Evolutionary conservation across 2,329 filamentous ascomycete genomes (phyloP).

Genomic region (Verticillium dahliae): DNA sequence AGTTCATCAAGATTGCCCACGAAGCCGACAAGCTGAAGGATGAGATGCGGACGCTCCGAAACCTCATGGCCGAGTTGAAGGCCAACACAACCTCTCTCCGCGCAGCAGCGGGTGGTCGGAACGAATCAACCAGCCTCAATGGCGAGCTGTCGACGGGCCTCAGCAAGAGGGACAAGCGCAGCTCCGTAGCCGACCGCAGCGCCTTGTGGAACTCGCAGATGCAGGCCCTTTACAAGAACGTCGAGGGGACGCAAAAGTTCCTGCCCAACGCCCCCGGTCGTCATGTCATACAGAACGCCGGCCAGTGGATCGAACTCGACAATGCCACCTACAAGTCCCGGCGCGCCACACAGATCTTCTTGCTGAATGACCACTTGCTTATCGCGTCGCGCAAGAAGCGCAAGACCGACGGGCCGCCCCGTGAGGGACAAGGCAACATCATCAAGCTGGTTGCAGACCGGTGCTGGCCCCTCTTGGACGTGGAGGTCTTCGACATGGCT

Average conservation of each 20-base stretch:
- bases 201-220: constrained; percentile 64
- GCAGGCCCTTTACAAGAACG: constrained; percentile 86
- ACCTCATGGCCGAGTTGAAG: constrained; percentile 89
- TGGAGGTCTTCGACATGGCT: constrained; percentile 85
- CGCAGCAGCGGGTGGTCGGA: constrained; percentile 36
- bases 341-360: constrained; percentile 81
- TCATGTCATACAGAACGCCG: constrained; percentile 89
- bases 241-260: constrained; percentile 98
- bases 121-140: constrained; percentile 39
- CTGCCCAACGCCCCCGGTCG: constrained; percentile 84
- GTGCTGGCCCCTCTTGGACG: constrained; percentile 89
- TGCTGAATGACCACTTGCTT: constrained; percentile 91
- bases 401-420: constrained; percentile 60
- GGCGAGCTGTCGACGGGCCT: constrained; percentile 47
- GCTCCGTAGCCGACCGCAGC: constrained; percentile 70
- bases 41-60: constrained; percentile 87
- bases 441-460: constrained; percentile 86
- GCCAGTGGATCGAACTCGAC: constrained; percentile 92
- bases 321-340: constrained; percentile 95
- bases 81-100: constrained; percentile 63
- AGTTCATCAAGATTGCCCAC: constrained; percentile 99
- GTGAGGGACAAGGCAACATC: constrained; percentile 38
- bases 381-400: constrained; percentile 91
- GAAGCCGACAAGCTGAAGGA: constrained; percentile 96
- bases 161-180: constrained; percentile 74